These are phyloP conservation scores for Ogataea chonburiensis DNA, from an alignment of 805 yeast species.

Conservation along the genomic window DNA sequence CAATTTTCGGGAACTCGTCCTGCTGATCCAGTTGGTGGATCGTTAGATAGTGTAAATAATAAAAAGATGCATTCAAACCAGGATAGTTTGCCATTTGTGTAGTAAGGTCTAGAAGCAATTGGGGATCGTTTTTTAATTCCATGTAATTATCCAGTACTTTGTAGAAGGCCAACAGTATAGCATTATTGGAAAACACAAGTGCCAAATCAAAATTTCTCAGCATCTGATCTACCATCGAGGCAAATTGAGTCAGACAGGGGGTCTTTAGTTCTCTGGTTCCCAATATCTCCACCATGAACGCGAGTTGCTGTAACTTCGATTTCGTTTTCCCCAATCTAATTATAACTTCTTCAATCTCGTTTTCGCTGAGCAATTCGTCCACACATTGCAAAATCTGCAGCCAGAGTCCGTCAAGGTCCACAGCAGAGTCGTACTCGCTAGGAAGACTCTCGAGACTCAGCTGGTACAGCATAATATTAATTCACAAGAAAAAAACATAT, in stretches of 20 bases:
- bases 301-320: conserved; percentile 3
- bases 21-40: conserved; percentile 9
- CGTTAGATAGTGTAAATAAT: conserved; percentile 7
- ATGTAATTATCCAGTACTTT: conserved; percentile 5
- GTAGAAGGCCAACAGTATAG: conserved; percentile 13
- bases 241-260: too few relatives aligned
- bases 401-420: conserved; percentile 8
- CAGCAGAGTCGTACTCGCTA: conserved; percentile 5
- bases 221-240: too few relatives aligned
- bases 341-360: background rate
- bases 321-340: background rate
- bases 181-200: background rate
- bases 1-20: background rate
- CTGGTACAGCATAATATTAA: conserved; percentile 9
- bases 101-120: background rate
- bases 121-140: conserved; percentile 1
- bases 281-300: conserved; percentile 1
- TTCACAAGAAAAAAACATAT: background rate
- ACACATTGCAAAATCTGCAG: background rate
- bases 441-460: conserved; percentile 8
- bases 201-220: too few relatives aligned
- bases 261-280: too few relatives aligned
- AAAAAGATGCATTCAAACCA: conserved; percentile 4
- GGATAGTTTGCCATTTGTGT: background rate
- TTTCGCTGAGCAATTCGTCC: conserved; percentile 6